Percentiles rank a stretch among this genome's conserved stretches.
phyloP scores from a whole-genome alignment of 2,329 filamentous ascomycete genomes.

The Hymenoscyphus salicellus region DNA sequence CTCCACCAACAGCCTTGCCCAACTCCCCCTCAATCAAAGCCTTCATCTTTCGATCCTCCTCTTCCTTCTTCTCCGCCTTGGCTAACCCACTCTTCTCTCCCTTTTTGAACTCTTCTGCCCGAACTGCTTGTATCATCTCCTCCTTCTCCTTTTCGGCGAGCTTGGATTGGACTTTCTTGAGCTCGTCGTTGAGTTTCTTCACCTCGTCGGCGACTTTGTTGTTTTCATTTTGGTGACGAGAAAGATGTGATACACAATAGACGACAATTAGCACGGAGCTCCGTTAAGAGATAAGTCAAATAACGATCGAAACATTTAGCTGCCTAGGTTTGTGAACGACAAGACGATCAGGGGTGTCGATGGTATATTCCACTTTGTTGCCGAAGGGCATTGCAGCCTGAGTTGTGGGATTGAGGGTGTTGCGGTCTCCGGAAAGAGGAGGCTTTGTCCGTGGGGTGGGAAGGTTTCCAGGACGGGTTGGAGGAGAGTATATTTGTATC shows the following conservation, averaged over 20 bases:
- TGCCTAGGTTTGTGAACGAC: too few relatives aligned
- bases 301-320: too few relatives aligned
- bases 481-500: background rate
- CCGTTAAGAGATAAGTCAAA: too few relatives aligned
- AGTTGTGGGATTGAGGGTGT: background rate
- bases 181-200: background rate
- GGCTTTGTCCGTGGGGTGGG: background rate
- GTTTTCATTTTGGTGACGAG: background rate
- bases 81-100: background rate
- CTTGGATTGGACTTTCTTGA: background rate
- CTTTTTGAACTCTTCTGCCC: background rate
- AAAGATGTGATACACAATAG: too few relatives aligned
- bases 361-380: background rate
- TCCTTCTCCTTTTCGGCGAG: background rate
- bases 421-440: background rate
- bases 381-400: background rate
- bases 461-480: background rate
- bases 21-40: background rate
- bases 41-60: background rate
- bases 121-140: background rate
- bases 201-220: background rate
- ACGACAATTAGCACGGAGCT: too few relatives aligned
- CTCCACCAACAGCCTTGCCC: background rate
- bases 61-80: background rate
- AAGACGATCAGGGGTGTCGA: background rate